Base-by-base conservation (phyloP, 345 rosid species). In the Microthlaspi erraticum region DNA sequence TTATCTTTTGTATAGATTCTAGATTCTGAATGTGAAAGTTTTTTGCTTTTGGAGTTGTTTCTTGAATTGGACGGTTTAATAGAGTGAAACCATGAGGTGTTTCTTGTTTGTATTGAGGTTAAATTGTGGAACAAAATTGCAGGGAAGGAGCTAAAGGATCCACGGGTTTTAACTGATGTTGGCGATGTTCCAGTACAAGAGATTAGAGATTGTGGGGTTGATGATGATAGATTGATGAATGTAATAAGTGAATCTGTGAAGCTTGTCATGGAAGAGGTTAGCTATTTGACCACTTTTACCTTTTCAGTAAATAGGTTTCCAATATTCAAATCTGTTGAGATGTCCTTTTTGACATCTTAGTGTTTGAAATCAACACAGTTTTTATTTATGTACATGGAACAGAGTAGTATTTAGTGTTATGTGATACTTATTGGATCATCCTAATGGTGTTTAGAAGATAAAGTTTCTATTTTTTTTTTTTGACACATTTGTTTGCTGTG, bases 111-210 rank as follows among this genome's bases (percentile, higher is more conserved):
- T 6, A 2, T 55, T 31, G 44, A 42, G 36, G 2, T 14, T 60
- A 14, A 32, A 3, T 13, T 56, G 34, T 43, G 36, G 49, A 23
- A 37, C 50, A 36, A n/a, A 12, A 23, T 80, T 26, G 74, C 81
- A 91, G 99, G 99, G 70, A 91, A 91, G 79, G 84, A 88, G 77
- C 77, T 94, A 41, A 86, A 83, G 64, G 99, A 94, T 72, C 96
- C 99, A 2, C 82, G 93, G 31, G 96, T 94, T 64, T 80, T 94
- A 45, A 94, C 95, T 37, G 96, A 94, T 84, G 96, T 91, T 49
- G 98, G 99, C 2, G 99, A 94, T 75, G 92, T 91, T 48, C 99
- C 99, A 0, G 93, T 94, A 41, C 99, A 94, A 78, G 99, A 94
- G 78, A 91, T 94, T 74, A 90, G 98, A 73, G 99, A 94, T 79